Percentiles rank a stretch among this genome's conserved stretches.
Evolutionary conservation across 805 yeast species (phyloP).

Genomic region (Nakazawaea ernobii): DNA sequence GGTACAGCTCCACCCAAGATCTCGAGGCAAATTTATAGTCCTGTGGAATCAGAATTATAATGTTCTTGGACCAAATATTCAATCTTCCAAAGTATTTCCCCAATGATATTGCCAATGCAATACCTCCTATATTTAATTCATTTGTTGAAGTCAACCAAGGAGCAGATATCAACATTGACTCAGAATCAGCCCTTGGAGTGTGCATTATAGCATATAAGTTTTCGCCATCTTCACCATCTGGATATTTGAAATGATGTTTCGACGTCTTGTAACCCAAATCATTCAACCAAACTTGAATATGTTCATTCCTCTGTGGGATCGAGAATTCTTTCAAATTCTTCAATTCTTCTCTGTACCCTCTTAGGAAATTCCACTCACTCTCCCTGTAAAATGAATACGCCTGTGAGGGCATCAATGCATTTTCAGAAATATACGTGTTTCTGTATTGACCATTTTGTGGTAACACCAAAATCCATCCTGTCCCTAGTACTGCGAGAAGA

Average conservation of each 20-base stretch:
- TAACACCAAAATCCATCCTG: slow-evolving; percentile 53
- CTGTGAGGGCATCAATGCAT: slow-evolving; percentile 96
- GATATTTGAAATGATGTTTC: slow-evolving; percentile 29
- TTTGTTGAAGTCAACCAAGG: slow-evolving; percentile 78
- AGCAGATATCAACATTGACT: slow-evolving; percentile 83
- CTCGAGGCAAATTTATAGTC: slow-evolving; percentile 65
- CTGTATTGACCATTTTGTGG: slow-evolving; percentile 83
- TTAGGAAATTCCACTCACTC: slow-evolving; percentile 85
- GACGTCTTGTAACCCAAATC: slow-evolving; percentile 70
- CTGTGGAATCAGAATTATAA: slow-evolving; percentile 77
- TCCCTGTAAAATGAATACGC: slow-evolving; percentile 89
- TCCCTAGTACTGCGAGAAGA: slow-evolving; percentile 38
- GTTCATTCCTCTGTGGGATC: slow-evolving; percentile 33
- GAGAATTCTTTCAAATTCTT: slow-evolving; percentile 29
- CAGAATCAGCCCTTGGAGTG: slow-evolving; percentile 95
- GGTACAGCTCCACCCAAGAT: slow-evolving; percentile 93
- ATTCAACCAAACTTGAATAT: slow-evolving; percentile 53
- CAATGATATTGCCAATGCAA: slow-evolving; percentile 64
- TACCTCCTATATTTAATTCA: slow-evolving; percentile 70
- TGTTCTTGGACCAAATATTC: slow-evolving; percentile 94
- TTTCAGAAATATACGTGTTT: slow-evolving; percentile 84
- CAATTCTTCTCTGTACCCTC: slow-evolving; percentile 74
- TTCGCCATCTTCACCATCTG: slow-evolving; percentile 28
- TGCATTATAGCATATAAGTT: slow-evolving; percentile 77
- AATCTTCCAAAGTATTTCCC: slow-evolving; percentile 77